phyloP scores from a whole-genome alignment of 768 basidiomycete genomes.

The Leccinum broughii region DNA sequence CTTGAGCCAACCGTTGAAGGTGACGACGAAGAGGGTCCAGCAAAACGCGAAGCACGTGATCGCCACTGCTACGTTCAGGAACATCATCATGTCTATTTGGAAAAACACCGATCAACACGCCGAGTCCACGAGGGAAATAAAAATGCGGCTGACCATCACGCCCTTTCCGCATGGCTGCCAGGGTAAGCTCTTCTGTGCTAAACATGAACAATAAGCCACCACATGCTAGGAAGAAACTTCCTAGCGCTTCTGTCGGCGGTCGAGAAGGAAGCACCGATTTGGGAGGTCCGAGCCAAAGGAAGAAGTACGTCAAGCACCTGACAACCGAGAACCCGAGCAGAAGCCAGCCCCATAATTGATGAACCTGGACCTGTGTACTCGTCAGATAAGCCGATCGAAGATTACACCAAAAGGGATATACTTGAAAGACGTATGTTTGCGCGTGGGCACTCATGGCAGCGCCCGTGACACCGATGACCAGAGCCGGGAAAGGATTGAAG shows the following conservation, averaged over 20 bases:
- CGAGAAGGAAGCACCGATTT: slow-evolving; percentile 84
- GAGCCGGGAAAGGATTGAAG: slow-evolving; percentile 92
- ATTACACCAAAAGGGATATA: slow-evolving; percentile 19
- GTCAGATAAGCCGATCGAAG: slow-evolving; percentile 8
- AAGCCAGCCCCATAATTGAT: slow-evolving; percentile 87
- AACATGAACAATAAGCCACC: slow-evolving; percentile 91
- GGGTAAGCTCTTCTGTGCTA: slow-evolving; percentile 85
- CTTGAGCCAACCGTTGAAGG: slow-evolving; percentile 81
- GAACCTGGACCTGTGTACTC: slow-evolving; percentile 71
- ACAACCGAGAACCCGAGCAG: slow-evolving; percentile 76
- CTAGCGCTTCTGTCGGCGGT: slow-evolving; percentile 91
- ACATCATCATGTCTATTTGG: slow-evolving; percentile 79
- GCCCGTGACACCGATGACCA: slow-evolving; percentile 93
- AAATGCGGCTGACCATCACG: slow-evolving; percentile 62
- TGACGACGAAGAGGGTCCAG: slow-evolving; percentile 76
- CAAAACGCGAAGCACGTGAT: slow-evolving; percentile 84
- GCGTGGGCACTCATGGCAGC: slow-evolving; percentile 91
- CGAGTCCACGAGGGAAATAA: background rate
- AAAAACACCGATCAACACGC: slow-evolving; percentile 7
- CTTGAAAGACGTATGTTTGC: slow-evolving; percentile 90
- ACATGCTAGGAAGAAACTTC: slow-evolving; percentile 81
- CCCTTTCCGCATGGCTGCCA: slow-evolving; percentile 88
- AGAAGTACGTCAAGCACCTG: slow-evolving; percentile 89
- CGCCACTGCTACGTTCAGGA: slow-evolving; percentile 81
- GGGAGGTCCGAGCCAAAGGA: slow-evolving; percentile 87